phyloP scores from a whole-genome alignment of 768 basidiomycete genomes.

The Tulasnella sp. region DNA sequence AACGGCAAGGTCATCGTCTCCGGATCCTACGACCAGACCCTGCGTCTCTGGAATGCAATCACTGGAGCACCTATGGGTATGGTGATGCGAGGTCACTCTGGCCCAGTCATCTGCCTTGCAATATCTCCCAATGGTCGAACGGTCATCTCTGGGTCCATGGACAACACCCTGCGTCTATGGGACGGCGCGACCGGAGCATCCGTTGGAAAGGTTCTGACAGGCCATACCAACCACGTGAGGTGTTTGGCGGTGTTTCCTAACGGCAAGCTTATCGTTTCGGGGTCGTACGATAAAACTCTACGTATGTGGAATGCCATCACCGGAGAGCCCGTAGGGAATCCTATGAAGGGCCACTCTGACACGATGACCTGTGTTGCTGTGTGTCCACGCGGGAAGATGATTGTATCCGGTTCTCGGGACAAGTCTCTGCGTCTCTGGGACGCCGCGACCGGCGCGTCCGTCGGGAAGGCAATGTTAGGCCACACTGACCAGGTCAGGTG shows the following conservation, averaged over 20 bases:
- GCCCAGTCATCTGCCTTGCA: too few relatives aligned
- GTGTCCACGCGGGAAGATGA: conserved; percentile 1
- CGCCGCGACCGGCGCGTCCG: background rate
- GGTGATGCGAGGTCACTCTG: too few relatives aligned
- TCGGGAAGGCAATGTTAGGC: background rate
- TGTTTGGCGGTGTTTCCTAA: background rate
- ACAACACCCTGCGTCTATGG: too few relatives aligned
- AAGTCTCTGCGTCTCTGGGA: conserved; percentile 9
- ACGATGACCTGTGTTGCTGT: conserved; percentile 12
- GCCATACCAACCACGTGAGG: background rate
- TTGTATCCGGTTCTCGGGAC: conserved; percentile 11
- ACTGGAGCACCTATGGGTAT: conserved; percentile 29
- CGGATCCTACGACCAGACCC: too few relatives aligned
- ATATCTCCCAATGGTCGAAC: too few relatives aligned
- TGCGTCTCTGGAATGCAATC: conserved; percentile 45
- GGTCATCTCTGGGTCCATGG: too few relatives aligned
- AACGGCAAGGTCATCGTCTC: background rate
- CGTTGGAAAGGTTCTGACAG: background rate
- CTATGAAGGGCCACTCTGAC: background rate
- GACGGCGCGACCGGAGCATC: background rate
- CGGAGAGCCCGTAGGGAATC: background rate
- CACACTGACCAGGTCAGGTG: background rate
- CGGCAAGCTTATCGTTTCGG: background rate
- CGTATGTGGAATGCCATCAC: background rate
- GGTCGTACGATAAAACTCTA: background rate